phyloP scores from a whole-genome alignment of 371 early-diverging fungal genomes.

The Zychaea mexicana region DNA sequence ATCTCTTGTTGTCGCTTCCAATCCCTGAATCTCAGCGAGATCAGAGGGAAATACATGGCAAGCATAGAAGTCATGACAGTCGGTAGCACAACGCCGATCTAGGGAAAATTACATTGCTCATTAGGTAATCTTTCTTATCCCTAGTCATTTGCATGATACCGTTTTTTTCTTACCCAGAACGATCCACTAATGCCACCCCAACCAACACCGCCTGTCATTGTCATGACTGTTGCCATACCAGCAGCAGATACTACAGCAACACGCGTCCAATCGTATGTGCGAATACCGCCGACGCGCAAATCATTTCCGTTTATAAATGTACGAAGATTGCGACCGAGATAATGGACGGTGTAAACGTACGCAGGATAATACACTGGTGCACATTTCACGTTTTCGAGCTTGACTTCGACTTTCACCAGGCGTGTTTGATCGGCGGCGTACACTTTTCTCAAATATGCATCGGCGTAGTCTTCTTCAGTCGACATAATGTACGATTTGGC shows the following conservation, averaged over 20 bases:
- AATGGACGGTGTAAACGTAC: conserved; percentile 52
- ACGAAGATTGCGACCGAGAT: conserved; percentile 53
- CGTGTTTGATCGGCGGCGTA: conserved; percentile 57
- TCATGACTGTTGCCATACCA: conserved; percentile 41
- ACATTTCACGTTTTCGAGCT: conserved; percentile 40
- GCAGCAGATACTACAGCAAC: conserved; percentile 54
- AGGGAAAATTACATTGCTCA: not conserved
- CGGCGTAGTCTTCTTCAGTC: conserved; percentile 48
- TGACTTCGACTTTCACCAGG: conserved; percentile 50
- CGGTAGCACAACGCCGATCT: conserved; percentile 62
- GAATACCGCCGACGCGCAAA: conserved; percentile 51
- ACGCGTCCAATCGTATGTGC: conserved; percentile 58
- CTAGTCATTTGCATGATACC: not conserved
- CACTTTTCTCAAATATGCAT: conserved; percentile 45
- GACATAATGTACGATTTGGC: conserved; percentile 49
- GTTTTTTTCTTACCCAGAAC: conserved; percentile 41
- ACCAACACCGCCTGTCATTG: conserved; percentile 40
- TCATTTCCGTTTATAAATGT: conserved; percentile 64
- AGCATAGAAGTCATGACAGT: conserved; percentile 49
- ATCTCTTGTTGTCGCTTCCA: conserved; percentile 52
- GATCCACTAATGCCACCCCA: conserved; percentile 50
- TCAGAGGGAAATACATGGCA: conserved; percentile 57
- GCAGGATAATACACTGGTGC: conserved; percentile 65
- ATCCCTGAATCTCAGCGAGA: conserved; percentile 51
- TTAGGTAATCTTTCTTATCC: not conserved